Conservation (phyloP, 2,329 filamentous ascomycete genomes). For the Fusarium verticillioides region DNA sequence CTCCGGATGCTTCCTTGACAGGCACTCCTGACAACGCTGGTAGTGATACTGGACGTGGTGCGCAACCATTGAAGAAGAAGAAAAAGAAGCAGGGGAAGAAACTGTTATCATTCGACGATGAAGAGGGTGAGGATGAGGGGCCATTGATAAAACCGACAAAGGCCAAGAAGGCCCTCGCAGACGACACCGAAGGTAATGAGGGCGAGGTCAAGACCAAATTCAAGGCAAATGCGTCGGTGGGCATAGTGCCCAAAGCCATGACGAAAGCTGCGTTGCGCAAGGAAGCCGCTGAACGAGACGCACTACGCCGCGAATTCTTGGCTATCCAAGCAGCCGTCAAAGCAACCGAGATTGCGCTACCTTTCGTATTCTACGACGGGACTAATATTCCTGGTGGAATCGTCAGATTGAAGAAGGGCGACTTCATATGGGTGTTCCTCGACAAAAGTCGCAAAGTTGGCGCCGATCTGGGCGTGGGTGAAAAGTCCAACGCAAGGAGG, state of each 20-base stretch:
- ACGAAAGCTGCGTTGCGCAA: conserved; percentile 80
- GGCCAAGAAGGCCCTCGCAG: conserved; percentile 51
- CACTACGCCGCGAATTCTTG: conserved; percentile 85
- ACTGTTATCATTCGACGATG: conserved; percentile 73
- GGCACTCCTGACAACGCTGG: conserved; percentile 58
- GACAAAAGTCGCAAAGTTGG: conserved; percentile 92
- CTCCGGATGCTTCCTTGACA: conserved; percentile 61
- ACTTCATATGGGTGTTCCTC: conserved; percentile 91
- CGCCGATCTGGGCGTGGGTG: conserved; percentile 81
- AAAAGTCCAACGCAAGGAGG: conserved; percentile 71
- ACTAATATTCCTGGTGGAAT: conserved; percentile 87
- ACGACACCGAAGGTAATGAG: conserved; percentile 46
- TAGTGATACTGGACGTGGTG: conserved; percentile 48
- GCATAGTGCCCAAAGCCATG: conserved; percentile 72
- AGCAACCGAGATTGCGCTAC: conserved; percentile 87
- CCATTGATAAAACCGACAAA: conserved; percentile 45
- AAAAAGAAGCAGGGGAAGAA: conserved; percentile 58
- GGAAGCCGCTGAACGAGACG: conserved; percentile 82
- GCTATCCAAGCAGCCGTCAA: conserved; percentile 87
- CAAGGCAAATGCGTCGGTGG: conserved; percentile 70
- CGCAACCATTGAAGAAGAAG: conserved; percentile 48
- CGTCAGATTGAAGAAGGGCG: conserved; percentile 91
- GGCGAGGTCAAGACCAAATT: conserved; percentile 57
- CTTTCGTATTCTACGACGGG: conserved; percentile 97
- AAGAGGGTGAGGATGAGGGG: conserved; percentile 71